Evolutionary conservation across 352 stramenopile species (phyloP).

Genomic region (Phytopythium vexans): DNA sequence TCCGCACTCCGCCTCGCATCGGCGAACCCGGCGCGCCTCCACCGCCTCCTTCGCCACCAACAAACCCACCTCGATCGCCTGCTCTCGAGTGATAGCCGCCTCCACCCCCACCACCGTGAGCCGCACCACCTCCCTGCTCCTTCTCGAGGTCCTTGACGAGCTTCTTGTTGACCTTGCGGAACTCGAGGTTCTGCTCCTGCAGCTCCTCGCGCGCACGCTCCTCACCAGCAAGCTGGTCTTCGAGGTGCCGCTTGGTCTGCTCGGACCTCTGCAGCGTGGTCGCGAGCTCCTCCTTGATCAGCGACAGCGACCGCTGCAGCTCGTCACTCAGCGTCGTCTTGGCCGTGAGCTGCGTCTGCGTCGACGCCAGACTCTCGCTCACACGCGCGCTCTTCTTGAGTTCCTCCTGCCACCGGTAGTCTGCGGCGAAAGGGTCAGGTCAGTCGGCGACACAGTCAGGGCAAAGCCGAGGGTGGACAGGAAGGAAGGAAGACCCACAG

Average conservation of each 20-base stretch:
- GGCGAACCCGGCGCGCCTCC: constrained; percentile 12
- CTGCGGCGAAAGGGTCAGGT: constrained; percentile 4
- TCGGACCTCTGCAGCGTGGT: constrained; percentile 54
- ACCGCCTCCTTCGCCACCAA: constrained; percentile 6
- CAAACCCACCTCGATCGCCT: no score
- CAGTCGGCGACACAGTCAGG: neutral
- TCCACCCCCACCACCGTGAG: neutral
- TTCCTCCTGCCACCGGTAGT: constrained; percentile 66
- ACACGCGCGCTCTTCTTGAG: constrained; percentile 54
- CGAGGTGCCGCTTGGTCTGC: constrained; percentile 69
- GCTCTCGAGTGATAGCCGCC: no score
- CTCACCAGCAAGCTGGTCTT: constrained; percentile 78
- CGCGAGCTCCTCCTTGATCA: constrained; percentile 61
- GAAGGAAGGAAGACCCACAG: constrained; percentile 31
- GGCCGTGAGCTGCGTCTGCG: constrained; percentile 38
- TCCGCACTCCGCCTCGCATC: constrained; percentile 38
- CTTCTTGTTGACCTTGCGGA: constrained; percentile 72
- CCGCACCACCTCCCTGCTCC: constrained; percentile 18
- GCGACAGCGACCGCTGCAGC: constrained; percentile 53
- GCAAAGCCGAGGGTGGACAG: no score
- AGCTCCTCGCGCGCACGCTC: constrained; percentile 64
- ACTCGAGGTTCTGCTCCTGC: constrained; percentile 73
- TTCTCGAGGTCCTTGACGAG: constrained; percentile 57
- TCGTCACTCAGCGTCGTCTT: constrained; percentile 48
- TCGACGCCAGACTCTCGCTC: constrained; percentile 32